Percentiles rank a stretch among this genome's conserved stretches.
Evolutionary conservation across 768 basidiomycete genomes (phyloP).

Genomic region (Panaeolus papilionaceus): DNA sequence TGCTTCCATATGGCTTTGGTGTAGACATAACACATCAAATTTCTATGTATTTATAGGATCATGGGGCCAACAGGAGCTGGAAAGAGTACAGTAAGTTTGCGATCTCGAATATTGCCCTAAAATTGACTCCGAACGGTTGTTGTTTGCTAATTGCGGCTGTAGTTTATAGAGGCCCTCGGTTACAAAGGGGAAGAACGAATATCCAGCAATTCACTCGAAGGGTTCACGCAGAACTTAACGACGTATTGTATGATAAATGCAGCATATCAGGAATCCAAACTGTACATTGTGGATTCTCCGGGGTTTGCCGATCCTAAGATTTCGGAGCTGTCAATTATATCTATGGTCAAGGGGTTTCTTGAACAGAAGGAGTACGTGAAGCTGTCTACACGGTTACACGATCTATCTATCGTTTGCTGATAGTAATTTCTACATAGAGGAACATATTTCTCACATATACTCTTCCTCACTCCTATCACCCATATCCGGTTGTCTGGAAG

Average conservation of each 20-base stretch:
- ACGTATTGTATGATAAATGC: not conserved
- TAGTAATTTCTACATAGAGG: not conserved
- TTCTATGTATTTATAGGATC: not conserved
- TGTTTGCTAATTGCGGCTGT: not conserved
- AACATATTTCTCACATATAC: not conserved
- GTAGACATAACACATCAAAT: not conserved
- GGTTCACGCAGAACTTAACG: not conserved
- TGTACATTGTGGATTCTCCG: not conserved
- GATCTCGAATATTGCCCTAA: not conserved
- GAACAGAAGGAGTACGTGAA: not conserved
- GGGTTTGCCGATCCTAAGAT: not conserved
- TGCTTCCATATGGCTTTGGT: not conserved
- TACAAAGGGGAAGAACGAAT: not conserved
- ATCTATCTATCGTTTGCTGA: not conserved
- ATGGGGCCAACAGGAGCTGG: conserved; percentile 5
- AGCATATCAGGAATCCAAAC: not conserved
- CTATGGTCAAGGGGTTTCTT: not conserved
- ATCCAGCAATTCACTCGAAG: not conserved
- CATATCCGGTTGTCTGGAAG: conserved; percentile 1
- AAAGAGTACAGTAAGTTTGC: not conserved
- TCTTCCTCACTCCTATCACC: not conserved
- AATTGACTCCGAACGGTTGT: not conserved
- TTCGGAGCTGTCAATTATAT: not conserved
- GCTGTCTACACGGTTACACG: too few species aligned
- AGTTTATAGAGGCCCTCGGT: not conserved